These are phyloP conservation scores for Handroanthus guayacan DNA, from an alignment of 257 asterid species.

Conservation along the genomic window DNA sequence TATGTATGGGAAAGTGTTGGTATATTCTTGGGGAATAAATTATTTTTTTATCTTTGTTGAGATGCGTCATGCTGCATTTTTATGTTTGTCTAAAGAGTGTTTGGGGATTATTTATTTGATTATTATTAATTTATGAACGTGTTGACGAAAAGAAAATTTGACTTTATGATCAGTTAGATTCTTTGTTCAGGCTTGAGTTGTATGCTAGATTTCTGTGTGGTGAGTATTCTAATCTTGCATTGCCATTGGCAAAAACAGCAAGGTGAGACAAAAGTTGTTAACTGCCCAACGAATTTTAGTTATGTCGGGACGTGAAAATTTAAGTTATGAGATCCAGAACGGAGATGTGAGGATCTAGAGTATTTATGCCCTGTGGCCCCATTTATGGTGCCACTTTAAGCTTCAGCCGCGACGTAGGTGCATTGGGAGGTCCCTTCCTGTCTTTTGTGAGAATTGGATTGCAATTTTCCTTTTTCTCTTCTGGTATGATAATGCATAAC, in stretches of 20 bases:
- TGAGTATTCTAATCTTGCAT: too few species aligned
- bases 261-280: neutral
- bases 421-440: neutral
- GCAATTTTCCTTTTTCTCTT: neutral
- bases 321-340: neutral
- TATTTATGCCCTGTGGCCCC: neutral
- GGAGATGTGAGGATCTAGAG: neutral
- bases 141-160: neutral
- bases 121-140: neutral
- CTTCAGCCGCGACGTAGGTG: constrained; percentile 1
- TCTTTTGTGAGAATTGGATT: neutral
- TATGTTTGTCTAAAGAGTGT: neutral
- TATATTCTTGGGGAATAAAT: constrained; percentile 26
- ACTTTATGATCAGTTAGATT: neutral
- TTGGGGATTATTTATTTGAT: neutral
- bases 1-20: constrained; percentile 9
- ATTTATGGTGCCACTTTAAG: neutral
- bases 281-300: neutral
- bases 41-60: constrained; percentile 25
- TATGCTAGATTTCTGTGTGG: constrained; percentile 9
- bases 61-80: constrained; percentile 25
- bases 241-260: too few species aligned
- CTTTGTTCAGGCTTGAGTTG: neutral
- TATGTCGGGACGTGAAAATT: neutral
- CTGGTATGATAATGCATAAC: neutral